Evolutionary conservation across 257 asterid genomes (phyloP).

Genomic region (Ocimum tenuiflorum): DNA sequence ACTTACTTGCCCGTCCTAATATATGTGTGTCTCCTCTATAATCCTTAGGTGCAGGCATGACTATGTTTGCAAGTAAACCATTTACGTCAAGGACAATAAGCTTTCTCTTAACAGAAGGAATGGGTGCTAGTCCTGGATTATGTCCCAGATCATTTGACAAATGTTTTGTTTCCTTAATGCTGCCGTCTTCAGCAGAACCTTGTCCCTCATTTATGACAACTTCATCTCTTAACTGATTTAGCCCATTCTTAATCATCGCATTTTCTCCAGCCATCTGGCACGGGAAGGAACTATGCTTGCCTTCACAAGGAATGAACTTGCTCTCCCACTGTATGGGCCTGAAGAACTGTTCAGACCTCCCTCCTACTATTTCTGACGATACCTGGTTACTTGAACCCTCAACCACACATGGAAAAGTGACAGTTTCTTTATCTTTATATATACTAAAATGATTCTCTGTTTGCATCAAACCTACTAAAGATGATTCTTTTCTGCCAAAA

Average conservation of each 20-base stretch:
- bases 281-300: neutral
- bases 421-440: too few species aligned
- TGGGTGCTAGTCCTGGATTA: slow-evolving; percentile 15
- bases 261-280: slow-evolving; percentile 9
- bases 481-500: slow-evolving; percentile 16
- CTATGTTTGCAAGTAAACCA: slow-evolving; percentile 78
- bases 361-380: slow-evolving; percentile 12
- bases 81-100: slow-evolving; percentile 88
- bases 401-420: neutral
- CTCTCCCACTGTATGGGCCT: slow-evolving; percentile 20
- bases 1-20: slow-evolving; percentile 70
- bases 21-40: slow-evolving; percentile 37
- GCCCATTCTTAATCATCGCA: slow-evolving; percentile 7
- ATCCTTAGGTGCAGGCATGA: slow-evolving; percentile 63
- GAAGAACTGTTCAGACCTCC: neutral
- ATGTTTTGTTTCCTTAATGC: slow-evolving; percentile 22
- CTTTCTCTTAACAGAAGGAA: slow-evolving; percentile 36
- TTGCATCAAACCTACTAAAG: slow-evolving; percentile 9
- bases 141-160: slow-evolving; percentile 15
- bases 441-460: too few species aligned
- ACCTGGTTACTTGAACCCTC: slow-evolving; percentile 9
- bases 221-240: slow-evolving; percentile 10
- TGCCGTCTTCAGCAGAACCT: slow-evolving; percentile 22
- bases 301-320: slow-evolving; percentile 15
- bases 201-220: slow-evolving; percentile 14